Base-by-base conservation (phyloP, 2,329 filamentous ascomycete genomes). In the Metarhizium robertsii region DNA sequence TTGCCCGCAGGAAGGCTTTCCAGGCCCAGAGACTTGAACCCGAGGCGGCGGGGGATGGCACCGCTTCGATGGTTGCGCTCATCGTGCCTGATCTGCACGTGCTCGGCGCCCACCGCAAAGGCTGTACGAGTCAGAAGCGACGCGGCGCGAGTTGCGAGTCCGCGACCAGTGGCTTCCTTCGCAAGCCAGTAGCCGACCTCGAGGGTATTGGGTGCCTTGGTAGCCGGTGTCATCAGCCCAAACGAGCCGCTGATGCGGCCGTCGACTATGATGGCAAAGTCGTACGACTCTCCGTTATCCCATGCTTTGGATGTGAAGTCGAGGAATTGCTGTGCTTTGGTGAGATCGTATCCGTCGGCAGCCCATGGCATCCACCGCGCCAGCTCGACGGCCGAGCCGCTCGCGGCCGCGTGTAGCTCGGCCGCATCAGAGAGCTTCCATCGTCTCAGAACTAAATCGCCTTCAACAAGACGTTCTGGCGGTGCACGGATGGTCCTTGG, bases 141-240 rank as follows among this genome's bases (percentile, higher is more conserved):
- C 10, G 59, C 50, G 3, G 61, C 61, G 29, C 47, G 55, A 0
- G 54, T 60, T 13, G 61, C 61, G 54, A 57, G 25, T 4, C 61
- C 61, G 6, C 59, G 57, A 2, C 60, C 60, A 2, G 60, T 62
- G 45, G 43, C 53, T 20, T 48, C 20, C 7, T 56, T 59, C 2
- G 58, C 60, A 4, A 62, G 51, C 60, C 61, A 62, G 57, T 61
- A 62, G 16, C 61, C 59, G 14, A 61, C 54, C 45, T 59, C 57
- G 42, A 61, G 53, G 6, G 47, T 36, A 16, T 29, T 30, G 4
- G 36, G 49, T 29, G 48, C 48, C 25, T 32, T 18, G 30, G 20
- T 51, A 10, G 11, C 32, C 13, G 56, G 43, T 14, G 4, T 29
- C 55, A 59, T 58, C 16, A 62, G 36, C 14, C 61, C 59, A 16